Evolutionary conservation across 345 rosid genomes (phyloP), one percentile per base, ranked within the genome.

Genomic region (Populus euphratica): DNA sequence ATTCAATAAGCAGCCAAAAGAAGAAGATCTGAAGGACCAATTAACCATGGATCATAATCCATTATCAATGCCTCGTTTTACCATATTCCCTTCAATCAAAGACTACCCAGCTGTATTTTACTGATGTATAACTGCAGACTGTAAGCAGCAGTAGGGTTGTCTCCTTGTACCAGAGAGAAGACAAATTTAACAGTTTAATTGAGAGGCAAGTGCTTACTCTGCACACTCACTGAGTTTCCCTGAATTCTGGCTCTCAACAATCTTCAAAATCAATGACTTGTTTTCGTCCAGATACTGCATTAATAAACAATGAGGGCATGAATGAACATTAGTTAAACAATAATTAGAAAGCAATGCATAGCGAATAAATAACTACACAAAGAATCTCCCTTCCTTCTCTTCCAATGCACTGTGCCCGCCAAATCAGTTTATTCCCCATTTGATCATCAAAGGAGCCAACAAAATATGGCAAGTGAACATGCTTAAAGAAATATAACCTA

Each of bases 251-350:
- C 97, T 92, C 87, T 96, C 99, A 61, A 96, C 99, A 20, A 96
- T 96, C 95, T 96, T 96, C 90, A 96, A 85, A 86, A 96, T 96
- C 95, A 96, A 86, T 0, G 99, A 96, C 87, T 96, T 96, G 94
- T 96, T 96, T 88, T 96, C 99, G 73, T 96, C 99, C 75, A 96
- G 88, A 87, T 92, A 96, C 99, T 96, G 91, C 86, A 89, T 27
- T 66, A 68, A 80, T 66, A 78, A 61, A 70, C 36, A 68, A 50
- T 27, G 17, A 49, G 33, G 27, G 69, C 74, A 69, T 2, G n/a
- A 47, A 66, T 35, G 56, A 18, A 1, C 11, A 41, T 41, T 41
- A 41, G 44, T 41, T 41, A 41, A 41, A 10, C 44, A 41, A 14
- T 17, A 25, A 68, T 21, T 18, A 25, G 14, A 3, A 50, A 29